Base-by-base conservation (phyloP, 1,284 basidiomycete species). In the Baeospora myosura region DNA sequence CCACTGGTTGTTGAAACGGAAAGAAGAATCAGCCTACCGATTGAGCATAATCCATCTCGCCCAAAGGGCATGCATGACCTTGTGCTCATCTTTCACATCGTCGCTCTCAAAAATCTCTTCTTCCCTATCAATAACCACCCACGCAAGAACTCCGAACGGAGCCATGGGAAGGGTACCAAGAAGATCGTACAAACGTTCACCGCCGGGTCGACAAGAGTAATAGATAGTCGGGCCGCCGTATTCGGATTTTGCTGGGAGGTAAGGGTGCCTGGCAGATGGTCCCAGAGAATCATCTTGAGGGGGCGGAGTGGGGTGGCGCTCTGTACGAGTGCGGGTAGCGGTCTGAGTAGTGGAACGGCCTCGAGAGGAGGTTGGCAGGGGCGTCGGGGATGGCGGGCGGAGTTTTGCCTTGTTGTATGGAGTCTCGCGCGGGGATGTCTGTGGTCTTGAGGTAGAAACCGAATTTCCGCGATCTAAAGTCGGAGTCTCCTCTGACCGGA, bases 31-130 rank as follows among this genome's bases (percentile, higher is more conserved):
- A 1, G 42, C 65, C 46, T 42, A 81, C 82, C 76, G 59, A 51
- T 84, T 71, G 25, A 80, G 57, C 39, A 78, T 60, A 2, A 85
- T 81, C 83, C 82, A 88, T 42, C 85, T 58, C 16, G 66, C 72
- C 85, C 84, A 87, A 5, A 88, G 59, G 2, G 82, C 81, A 43
- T 78, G 72, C 66, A 88, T 80, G 3, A 84, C 76, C 55, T 87
- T 88, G 46, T 81, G 74, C 45, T 86, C 81, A 47, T 85, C 82
- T 21, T 66, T 63, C 4, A 85, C 60, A 50, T 82, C 76, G 47
- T 81, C 77, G 31, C 71, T 60, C 46, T 84, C 79, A 45, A 76
- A 84, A 0, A 87, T 66, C 48, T 84, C 81, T 41, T 85, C 85
- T 51, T 87, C 83, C 29, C 72, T 62, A 43, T 85, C 82, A 2